These are phyloP conservation scores for Umbilicus rupestris DNA, from an alignment of 164 flowering plant species.

Conservation along the genomic window DNA sequence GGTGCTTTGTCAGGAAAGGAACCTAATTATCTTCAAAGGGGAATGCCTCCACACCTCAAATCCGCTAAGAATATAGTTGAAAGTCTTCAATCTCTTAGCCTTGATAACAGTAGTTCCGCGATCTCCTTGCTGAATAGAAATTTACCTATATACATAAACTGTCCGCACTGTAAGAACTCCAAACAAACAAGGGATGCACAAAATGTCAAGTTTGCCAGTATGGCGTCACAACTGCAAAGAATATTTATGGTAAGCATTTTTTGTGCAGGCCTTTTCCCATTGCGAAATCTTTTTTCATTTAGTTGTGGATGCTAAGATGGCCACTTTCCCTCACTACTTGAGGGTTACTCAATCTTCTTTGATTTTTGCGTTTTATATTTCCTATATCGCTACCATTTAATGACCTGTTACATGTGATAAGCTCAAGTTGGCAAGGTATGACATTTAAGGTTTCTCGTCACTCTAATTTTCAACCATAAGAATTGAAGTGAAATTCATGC, in stretches of 20 bases:
- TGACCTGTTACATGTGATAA: too few relatives aligned
- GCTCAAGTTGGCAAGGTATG: not conserved
- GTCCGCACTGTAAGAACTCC: slow-evolving; percentile 61
- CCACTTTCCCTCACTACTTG: not conserved
- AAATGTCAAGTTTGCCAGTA: slow-evolving; percentile 51
- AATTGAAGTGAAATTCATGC: not conserved
- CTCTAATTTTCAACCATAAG: not conserved
- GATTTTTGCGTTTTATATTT: too few relatives aligned
- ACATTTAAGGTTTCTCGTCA: not conserved
- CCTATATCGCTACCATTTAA: too few relatives aligned
- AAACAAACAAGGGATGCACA: slow-evolving; percentile 34
- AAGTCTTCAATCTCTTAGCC: slow-evolving; percentile 21
- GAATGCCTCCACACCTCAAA: slow-evolving; percentile 14
- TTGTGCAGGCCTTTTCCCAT: not conserved
- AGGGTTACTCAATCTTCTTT: too few relatives aligned
- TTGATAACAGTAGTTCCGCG: slow-evolving; percentile 52
- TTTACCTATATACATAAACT: slow-evolving; percentile 75
- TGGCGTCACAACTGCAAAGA: slow-evolving; percentile 84
- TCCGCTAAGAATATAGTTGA: slow-evolving; percentile 25
- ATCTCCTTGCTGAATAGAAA: slow-evolving; percentile 57
- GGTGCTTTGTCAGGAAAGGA: slow-evolving; percentile 22
- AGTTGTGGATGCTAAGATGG: not conserved
- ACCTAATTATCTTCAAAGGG: slow-evolving; percentile 19
- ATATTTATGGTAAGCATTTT: slow-evolving; percentile 65
- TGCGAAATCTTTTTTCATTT: not conserved